Base-by-base conservation (phyloP, 2,329 filamentous ascomycete genomes). In the Colletotrichum tabaci region DNA sequence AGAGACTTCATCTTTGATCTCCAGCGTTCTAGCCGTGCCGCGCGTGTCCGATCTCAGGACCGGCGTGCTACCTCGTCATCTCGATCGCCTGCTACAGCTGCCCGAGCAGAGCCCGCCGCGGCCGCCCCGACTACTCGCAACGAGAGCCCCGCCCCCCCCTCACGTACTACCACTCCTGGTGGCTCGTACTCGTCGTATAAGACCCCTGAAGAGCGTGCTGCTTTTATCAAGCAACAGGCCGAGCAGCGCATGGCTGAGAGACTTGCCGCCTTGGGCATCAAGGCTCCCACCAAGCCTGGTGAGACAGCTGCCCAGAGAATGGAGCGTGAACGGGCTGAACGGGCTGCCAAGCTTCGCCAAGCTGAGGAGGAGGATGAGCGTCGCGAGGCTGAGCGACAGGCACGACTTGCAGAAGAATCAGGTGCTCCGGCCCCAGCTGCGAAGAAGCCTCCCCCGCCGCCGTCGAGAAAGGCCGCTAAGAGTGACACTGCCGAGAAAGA, bases 1-100 rank as follows among this genome's bases (percentile, higher is more conserved):
- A 94, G 95, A 78, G 96, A 99, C 79, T 98, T 99, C 82, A 99
- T 99, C 80, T 98, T 96, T 79, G 96, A 98, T 76, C 85, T 99
- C 64, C 95, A 98, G 80, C 91, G 96, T 73, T 93, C 92, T 73
- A 97, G 94, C 80, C 91, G 95, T 74, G 88, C 94, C 74, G 87
- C 94, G 64, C 91, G 92, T 71, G 84, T 97, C 69, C 87, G 89
- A 71, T 83, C 85, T 60, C 90, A 88, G 79, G 91, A 91, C 72
- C 87, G 84, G 67, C 85, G 86, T 35, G 81, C 84, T 23, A 81
- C 85, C 6, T 79, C 83, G 57, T 68, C 80, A 61, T 78, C 82
- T 21, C 77, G 30, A 12, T 62, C 60, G 4, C 55, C 82, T 16
- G 80, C 81, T 13, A 84, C 87, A 64, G 82, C 88, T 26, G 80